Percentiles rank a stretch among this genome's conserved stretches.
These are phyloP conservation scores for Debaryomyces castellii DNA, from an alignment of 805 yeast species.

Conservation along the genomic window DNA sequence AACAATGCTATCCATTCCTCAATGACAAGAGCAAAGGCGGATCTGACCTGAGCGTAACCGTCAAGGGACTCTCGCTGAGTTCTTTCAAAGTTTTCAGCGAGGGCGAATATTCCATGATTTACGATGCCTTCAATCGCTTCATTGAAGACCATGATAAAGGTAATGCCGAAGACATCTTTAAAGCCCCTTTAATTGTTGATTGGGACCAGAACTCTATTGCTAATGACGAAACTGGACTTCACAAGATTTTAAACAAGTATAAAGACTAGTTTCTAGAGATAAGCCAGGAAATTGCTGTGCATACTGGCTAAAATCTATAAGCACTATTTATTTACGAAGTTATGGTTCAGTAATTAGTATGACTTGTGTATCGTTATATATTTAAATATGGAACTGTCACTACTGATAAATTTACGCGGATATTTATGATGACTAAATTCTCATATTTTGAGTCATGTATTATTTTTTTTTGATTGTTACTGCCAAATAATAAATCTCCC, in stretches of 20 bases:
- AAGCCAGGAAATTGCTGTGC: neutral
- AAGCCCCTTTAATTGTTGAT: constrained; percentile 43
- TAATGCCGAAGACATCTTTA: constrained; percentile 34
- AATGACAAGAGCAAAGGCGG: constrained; percentile 19
- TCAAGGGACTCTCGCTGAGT: constrained; percentile 19
- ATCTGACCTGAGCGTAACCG: constrained; percentile 9
- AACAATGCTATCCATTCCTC: constrained; percentile 37
- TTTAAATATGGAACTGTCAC: neutral
- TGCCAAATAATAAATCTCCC: no score
- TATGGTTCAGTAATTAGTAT: neutral
- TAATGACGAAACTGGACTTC: constrained; percentile 32
- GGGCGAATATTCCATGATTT: constrained; percentile 38
- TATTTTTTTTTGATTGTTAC: no score
- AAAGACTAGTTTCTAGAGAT: neutral
- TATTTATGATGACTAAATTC: neutral
- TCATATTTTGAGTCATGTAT: neutral
- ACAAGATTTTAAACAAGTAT: constrained; percentile 30
- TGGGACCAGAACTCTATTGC: constrained; percentile 47
- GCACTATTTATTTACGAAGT: neutral
- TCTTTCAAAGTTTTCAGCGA: constrained; percentile 34
- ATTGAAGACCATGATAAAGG: constrained; percentile 23
- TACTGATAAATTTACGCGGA: neutral
- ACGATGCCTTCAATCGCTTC: constrained; percentile 33
- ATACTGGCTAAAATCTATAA: neutral
- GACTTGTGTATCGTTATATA: no score